Base-by-base conservation (phyloP, 768 basidiomycete species). In the Trametes maxima region DNA sequence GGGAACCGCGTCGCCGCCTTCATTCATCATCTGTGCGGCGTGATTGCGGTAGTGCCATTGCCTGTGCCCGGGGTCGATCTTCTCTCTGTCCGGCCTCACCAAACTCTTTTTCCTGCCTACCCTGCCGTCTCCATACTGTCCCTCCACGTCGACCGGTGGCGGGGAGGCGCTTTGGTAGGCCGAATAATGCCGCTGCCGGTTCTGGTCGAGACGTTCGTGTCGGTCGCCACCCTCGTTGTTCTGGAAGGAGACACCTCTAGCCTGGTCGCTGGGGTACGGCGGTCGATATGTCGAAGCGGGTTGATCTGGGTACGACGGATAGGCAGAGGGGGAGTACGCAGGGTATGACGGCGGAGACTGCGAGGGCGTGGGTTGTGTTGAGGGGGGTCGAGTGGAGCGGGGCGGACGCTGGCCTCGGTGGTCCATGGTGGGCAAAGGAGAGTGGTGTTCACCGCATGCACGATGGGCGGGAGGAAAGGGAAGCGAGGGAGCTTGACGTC, bases 31-130 rank as follows among this genome's bases (percentile, higher is more conserved):
- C 72, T 87, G 85, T 22, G 89, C 89, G 19, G 92, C 92, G 75
- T 92, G 94, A 59, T 82, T 86, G 55, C 92, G 86, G 76, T 98
- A 98, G 76, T 98, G 90, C 88, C 89, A 98, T 69, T 95, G 88
- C 51, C 94, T 84, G 79, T 98, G 94, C 43, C 87, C 86, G 11
- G 95, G 94, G 69, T 98, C 95, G 67, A 98, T 92, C 80, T 95
- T 94, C 79, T 97, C 95, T 59, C 96, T 80, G 75, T 99, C 96
- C 5, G 96, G 96, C 57, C 83, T 80, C 54, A 98, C 92, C 17
- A 99, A 82, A 72, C 89, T 92, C 81, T 95, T 95, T 82, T 97
- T 98, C 71, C 97, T 78, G 59, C 80, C 76, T 7, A 92, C 82
- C 59, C 80, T 78, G 16, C 78, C 74, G 66, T 85, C 85, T 42